A percentile compares a stretch with the other conserved stretches of the same genome.
Evolutionary conservation across 768 basidiomycete genomes (phyloP).

Genomic region (Saitozyma podzolica): DNA sequence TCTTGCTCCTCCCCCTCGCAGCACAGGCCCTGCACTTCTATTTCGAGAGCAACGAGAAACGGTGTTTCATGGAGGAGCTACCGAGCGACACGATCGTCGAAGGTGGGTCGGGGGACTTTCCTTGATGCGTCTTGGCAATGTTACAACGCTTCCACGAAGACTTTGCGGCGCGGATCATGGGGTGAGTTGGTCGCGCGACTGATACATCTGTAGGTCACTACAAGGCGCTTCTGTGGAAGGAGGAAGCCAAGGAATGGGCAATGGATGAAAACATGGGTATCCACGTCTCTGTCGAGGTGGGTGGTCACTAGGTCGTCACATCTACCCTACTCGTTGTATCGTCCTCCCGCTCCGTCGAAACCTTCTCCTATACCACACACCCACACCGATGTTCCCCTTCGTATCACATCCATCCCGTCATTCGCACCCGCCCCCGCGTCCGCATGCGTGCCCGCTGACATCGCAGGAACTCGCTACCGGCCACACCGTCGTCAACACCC

Average conservation of each 20-base stretch:
- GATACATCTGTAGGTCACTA: constrained; percentile 69
- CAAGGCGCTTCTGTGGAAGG: constrained; percentile 86
- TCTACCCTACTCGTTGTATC: background rate
- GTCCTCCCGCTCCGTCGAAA: too few relatives aligned
- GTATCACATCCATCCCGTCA: too few relatives aligned
- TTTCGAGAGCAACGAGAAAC: constrained; percentile 86
- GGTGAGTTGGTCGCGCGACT: background rate
- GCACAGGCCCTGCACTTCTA: constrained; percentile 84
- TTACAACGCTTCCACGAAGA: too few relatives aligned
- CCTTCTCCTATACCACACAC: too few relatives aligned
- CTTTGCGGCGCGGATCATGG: background rate
- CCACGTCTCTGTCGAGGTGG: constrained; percentile 82
- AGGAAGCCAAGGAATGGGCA: constrained; percentile 65
- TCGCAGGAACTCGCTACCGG: constrained; percentile 81
- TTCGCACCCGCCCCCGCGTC: background rate
- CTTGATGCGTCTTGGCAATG: background rate
- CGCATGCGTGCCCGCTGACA: background rate
- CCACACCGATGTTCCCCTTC: too few relatives aligned
- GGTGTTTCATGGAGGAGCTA: constrained; percentile 95
- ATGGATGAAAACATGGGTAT: constrained; percentile 80
- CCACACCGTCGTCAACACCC: constrained; percentile 79
- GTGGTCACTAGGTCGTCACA: background rate
- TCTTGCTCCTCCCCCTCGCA: too few relatives aligned
- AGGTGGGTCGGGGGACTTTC: constrained; percentile 55
- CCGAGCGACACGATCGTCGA: constrained; percentile 86